Base-by-base conservation (phyloP, 768 basidiomycete genomes). In the Kwoniella mangroviensis region DNA sequence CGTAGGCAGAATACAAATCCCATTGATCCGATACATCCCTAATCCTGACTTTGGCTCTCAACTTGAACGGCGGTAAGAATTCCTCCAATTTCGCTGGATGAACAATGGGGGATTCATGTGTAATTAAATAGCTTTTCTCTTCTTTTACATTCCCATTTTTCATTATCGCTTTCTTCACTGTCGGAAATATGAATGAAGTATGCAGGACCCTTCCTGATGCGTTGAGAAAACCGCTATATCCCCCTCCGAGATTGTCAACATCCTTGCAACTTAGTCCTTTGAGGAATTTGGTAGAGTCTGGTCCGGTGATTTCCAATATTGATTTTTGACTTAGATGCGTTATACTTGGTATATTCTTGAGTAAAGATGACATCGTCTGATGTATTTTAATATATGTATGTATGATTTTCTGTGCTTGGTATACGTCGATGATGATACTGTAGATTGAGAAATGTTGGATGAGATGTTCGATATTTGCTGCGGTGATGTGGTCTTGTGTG, bases 21-120 rank as follows among this genome's bases (percentile, higher is more conserved):
- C 89, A 93, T 71, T 93, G 88, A 0, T 88, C 87, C 4, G 92
- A 89, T 4, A 90, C 90, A 77, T 93, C 90, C 63, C 88, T 86
- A 24, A 98, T 85, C 79, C 90, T 90, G 45, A 98, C 93, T 79
- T 93, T 95, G 15, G 94, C 90, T 5, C 96, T 90, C 1, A 99
- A 87, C 78, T 92, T 94, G 71, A 98, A 86, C 68, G 91, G 84
- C n/a, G 89, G 79, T 15, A 90, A 82, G 34, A 97, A 49, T 3
- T 42, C 63, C 12, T 63, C 45, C 6, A 81, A 61, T 4, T 74
- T 73, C 3, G 65, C 52, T 11, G 75, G 75, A 67, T 77, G 75
- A 57, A 61, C 63, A 2, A 17, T 12, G 15, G 52, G 22, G 0
- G 62, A 45, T 11, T 73, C 71, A 62, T 89, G 87, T 34, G 51